phyloP scores from a whole-genome alignment of 768 basidiomycete genomes.

The Tylopilus plumbeoviolaceoides region DNA sequence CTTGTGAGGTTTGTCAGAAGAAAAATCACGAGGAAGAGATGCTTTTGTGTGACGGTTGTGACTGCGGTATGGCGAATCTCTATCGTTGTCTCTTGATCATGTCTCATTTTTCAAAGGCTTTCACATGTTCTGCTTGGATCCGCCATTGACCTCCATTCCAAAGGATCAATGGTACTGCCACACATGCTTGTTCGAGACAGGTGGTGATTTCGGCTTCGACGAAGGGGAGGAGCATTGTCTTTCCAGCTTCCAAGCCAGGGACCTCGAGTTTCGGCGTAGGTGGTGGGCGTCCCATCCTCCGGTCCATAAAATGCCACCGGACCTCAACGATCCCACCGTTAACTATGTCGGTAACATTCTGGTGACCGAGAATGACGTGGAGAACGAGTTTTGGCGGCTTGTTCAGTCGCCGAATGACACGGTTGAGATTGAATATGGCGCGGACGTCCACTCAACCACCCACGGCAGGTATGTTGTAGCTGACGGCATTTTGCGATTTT shows the following conservation, averaged over 20 bases:
- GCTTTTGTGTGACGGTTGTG: constrained; percentile 87
- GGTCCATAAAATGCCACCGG: constrained; percentile 24
- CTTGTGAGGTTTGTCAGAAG: constrained; percentile 91
- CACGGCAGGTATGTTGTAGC: constrained; percentile 79
- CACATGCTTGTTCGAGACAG: constrained; percentile 84
- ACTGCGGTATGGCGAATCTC: constrained; percentile 51
- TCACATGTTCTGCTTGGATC: constrained; percentile 96
- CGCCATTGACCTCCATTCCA: constrained; percentile 80
- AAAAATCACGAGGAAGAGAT: constrained; percentile 88
- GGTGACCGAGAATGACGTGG: constrained; percentile 89
- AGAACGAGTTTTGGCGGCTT: constrained; percentile 95
- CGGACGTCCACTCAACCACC: constrained; percentile 95
- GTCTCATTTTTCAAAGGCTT: constrained; percentile 56
- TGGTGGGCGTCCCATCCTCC: constrained; percentile 87
- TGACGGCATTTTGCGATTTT: constrained; percentile 15
- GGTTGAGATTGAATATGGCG: constrained; percentile 99
- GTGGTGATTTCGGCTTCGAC: constrained; percentile 96
- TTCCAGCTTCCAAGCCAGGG: constrained; percentile 87
- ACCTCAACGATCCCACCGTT: constrained; percentile 47
- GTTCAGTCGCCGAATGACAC: constrained; percentile 87
- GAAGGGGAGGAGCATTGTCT: constrained; percentile 96
- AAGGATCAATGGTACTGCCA: constrained; percentile 97
- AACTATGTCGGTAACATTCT: constrained; percentile 54
- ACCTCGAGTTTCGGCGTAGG: constrained; percentile 78
- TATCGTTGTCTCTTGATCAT: constrained; percentile 10